Percentiles rank a stretch among this genome's conserved stretches.
Evolutionary conservation across 1,284 basidiomycete genomes (phyloP).

Genomic region (Irpex rosettiformis): DNA sequence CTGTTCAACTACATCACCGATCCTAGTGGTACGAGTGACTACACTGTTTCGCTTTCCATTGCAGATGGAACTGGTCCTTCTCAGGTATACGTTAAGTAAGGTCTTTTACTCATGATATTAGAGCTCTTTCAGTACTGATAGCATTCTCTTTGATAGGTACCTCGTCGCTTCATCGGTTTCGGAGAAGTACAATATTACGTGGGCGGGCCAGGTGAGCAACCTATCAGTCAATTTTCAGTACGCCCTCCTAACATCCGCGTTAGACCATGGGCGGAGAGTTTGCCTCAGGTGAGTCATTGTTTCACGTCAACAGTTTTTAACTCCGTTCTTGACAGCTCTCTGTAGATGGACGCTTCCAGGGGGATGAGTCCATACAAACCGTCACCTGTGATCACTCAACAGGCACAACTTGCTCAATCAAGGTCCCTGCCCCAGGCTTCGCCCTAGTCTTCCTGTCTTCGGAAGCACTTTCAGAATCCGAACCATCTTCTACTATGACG

Average conservation of each 20-base stretch:
- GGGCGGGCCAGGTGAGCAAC: slow-evolving; percentile 53
- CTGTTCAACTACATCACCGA: slow-evolving; percentile 71
- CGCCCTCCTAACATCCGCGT: not conserved
- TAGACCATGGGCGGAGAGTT: not conserved
- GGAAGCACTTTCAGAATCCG: slow-evolving; percentile 36
- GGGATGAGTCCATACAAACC: slow-evolving; percentile 45
- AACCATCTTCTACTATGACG: slow-evolving; percentile 39
- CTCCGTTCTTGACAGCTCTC: not conserved
- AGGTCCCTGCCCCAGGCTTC: slow-evolving; percentile 67
- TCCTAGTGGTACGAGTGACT: slow-evolving; percentile 44
- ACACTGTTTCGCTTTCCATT: slow-evolving; percentile 42
- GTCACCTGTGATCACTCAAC: slow-evolving; percentile 47
- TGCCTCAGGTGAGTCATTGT: not conserved
- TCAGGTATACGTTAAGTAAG: slow-evolving; percentile 55
- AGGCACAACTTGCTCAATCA: slow-evolving; percentile 50
- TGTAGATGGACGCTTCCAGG: slow-evolving; percentile 32
- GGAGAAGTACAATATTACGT: slow-evolving; percentile 69
- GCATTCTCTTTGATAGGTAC: slow-evolving; percentile 34
- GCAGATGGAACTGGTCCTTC: slow-evolving; percentile 42
- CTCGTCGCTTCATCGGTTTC: slow-evolving; percentile 50
- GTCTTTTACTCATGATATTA: slow-evolving; percentile 3
- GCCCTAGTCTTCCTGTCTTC: slow-evolving; percentile 72
- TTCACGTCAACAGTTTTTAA: not conserved
- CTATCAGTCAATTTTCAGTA: not conserved
- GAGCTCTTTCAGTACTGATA: slow-evolving; percentile 5